phyloP scores from a whole-genome alignment of 2,329 filamentous ascomycete genomes.

The Tolypocladium inflatum region DNA sequence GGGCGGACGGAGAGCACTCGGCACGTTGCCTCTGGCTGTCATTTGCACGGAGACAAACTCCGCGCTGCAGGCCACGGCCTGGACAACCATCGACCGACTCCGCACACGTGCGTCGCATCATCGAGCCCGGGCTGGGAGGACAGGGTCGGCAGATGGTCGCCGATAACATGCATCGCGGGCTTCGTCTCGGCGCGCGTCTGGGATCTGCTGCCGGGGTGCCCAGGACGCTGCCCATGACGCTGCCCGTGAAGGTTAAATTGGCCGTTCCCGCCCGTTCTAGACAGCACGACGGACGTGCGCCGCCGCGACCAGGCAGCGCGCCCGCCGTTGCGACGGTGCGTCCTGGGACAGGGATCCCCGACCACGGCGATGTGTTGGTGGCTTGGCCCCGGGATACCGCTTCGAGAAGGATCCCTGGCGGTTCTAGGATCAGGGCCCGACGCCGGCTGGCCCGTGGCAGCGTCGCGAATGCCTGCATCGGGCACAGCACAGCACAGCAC shows the following conservation, averaged over 20 bases:
- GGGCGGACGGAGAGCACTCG: neutral
- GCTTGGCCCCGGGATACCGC: constrained; percentile 7
- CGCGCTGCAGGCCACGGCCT: too few species aligned
- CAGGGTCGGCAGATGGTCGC: neutral
- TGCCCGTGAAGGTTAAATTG: neutral
- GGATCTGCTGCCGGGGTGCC: neutral
- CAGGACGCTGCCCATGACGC: neutral
- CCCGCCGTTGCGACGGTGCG: neutral
- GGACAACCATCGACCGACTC: neutral
- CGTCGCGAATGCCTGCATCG: neutral
- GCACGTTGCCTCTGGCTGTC: neutral
- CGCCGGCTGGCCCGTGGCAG: neutral
- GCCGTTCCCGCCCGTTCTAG: neutral
- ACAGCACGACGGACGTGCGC: neutral
- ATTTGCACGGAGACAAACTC: neutral
- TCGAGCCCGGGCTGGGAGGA: neutral
- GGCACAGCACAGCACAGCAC: neutral
- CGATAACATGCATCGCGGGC: neutral
- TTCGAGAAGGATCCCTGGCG: constrained; percentile 6
- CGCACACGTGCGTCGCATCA: neutral
- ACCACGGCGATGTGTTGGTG: constrained; percentile 1
- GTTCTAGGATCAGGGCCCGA: neutral
- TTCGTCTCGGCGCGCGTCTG: too few species aligned
- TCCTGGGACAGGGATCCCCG: constrained; percentile 2
- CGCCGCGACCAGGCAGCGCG: neutral